These are phyloP conservation scores for Stagonosporopsis cucurbitacearum DNA, from an alignment of 2,329 filamentous ascomycete species.

Conservation along the genomic window DNA sequence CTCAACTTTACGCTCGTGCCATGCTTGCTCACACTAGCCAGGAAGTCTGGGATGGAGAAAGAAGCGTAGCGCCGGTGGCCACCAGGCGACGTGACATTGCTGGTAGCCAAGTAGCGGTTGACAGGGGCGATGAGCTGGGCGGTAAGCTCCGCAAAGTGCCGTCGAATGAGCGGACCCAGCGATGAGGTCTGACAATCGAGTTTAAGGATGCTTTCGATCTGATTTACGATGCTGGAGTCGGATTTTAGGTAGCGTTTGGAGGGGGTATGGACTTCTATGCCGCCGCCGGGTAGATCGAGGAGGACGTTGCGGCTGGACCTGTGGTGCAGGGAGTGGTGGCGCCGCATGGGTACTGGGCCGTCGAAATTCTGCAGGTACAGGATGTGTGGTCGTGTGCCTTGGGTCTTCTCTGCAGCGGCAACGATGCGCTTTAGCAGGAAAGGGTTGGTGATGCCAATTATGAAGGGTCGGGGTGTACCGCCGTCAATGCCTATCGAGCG, in stretches of 20 bases:
- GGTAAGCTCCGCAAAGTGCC: constrained; percentile 51
- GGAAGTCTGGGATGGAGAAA: constrained; percentile 47
- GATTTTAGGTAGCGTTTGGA: constrained; percentile 50
- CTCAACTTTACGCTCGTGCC: constrained; percentile 50
- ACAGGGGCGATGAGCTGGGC: constrained; percentile 51
- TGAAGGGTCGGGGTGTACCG: constrained; percentile 47
- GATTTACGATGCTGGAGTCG: constrained; percentile 42
- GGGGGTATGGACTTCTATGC: constrained; percentile 47
- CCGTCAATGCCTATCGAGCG: constrained; percentile 49
- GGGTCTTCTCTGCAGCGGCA: constrained; percentile 42
- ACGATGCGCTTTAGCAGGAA: constrained; percentile 51
- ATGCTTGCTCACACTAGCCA: constrained; percentile 48
- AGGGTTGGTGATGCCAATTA: constrained; percentile 52
- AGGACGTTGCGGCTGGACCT: constrained; percentile 44
- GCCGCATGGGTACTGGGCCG: constrained; percentile 44
- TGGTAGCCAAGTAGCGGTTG: constrained; percentile 50
- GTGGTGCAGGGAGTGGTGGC: constrained; percentile 47
- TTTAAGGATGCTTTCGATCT: constrained; percentile 44
- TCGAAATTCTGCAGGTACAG: constrained; percentile 49
- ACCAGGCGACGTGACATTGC: constrained; percentile 42
- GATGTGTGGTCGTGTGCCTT: constrained; percentile 46
- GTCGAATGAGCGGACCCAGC: constrained; percentile 48
- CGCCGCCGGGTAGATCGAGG: constrained; percentile 49
- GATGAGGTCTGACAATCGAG: constrained; percentile 40
- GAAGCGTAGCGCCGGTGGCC: constrained; percentile 49